Conservation (phyloP, 2,329 filamentous ascomycete species). For the Beauveria varroae region DNA sequence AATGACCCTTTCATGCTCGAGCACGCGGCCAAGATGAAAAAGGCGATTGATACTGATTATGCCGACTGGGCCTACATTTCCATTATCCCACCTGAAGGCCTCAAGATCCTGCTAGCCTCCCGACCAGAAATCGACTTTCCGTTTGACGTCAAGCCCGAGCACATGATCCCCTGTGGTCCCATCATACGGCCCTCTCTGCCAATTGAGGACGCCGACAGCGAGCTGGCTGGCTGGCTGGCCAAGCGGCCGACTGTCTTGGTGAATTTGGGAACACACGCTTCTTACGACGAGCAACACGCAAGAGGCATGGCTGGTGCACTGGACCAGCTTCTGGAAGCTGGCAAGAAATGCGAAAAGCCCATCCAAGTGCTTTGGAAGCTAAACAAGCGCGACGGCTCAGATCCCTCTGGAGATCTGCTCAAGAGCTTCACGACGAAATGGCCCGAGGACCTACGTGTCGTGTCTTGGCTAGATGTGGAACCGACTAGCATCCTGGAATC, state of each 20-base stretch:
- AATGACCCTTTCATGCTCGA: neutral
- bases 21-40: neutral
- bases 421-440: conserved; percentile 13
- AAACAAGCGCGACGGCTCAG: conserved; percentile 12
- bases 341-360: neutral
- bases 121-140: conserved; percentile 22
- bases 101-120: neutral
- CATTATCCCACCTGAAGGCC: neutral
- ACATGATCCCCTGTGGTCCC: conserved; percentile 30
- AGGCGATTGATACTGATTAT: neutral
- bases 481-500: conserved; percentile 26
- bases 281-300: conserved; percentile 18
- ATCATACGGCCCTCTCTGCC: conserved; percentile 33
- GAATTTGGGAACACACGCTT: conserved; percentile 37
- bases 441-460: conserved; percentile 18
- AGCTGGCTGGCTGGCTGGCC: conserved; percentile 35
- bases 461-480: conserved; percentile 24
- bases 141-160: conserved; percentile 28
- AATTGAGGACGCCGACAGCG: conserved; percentile 32
- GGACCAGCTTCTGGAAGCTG: neutral
- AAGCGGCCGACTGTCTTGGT: conserved; percentile 36
- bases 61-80: conserved; percentile 8
- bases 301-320: conserved; percentile 21
- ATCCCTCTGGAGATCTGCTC: conserved; percentile 14
- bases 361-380: conserved; percentile 26